These are phyloP conservation scores for Lasiodiplodia hormozganensis DNA, from an alignment of 2,329 filamentous ascomycete species.

Conservation along the genomic window DNA sequence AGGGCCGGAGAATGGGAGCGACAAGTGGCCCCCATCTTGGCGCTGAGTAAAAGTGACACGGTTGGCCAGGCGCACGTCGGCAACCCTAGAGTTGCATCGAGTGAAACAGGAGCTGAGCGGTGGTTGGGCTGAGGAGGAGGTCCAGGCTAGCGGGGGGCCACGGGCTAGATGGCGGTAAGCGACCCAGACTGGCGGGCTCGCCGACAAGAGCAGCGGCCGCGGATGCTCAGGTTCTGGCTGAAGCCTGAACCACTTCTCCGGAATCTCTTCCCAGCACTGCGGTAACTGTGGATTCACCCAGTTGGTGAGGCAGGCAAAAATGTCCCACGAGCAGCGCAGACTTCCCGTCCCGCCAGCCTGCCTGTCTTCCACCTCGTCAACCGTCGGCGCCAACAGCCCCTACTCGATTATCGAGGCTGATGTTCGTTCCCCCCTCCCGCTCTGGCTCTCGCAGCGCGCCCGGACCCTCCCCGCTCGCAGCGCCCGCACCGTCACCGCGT, in stretches of 20 bases:
- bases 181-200: slow-evolving; percentile 14
- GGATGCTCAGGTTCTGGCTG: slow-evolving; percentile 16
- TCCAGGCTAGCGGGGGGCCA: background rate
- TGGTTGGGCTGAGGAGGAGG: background rate
- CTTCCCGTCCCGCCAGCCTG: slow-evolving; percentile 15
- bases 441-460: background rate
- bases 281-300: slow-evolving; percentile 22
- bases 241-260: slow-evolving; percentile 23
- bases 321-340: slow-evolving; percentile 27
- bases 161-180: slow-evolving; percentile 6
- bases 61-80: background rate
- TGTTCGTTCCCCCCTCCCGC: slow-evolving; percentile 19
- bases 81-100: background rate
- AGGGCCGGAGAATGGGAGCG: background rate
- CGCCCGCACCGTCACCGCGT: slow-evolving; percentile 20
- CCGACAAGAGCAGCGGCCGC: slow-evolving; percentile 4
- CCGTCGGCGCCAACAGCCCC: slow-evolving; percentile 22
- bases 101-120: slow-evolving; percentile 6
- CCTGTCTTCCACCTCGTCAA: slow-evolving; percentile 6
- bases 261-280: slow-evolving; percentile 27
- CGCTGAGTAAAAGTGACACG: background rate
- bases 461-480: slow-evolving; percentile 17
- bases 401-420: slow-evolving; percentile 27
- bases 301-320: slow-evolving; percentile 17
- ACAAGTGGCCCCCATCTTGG: background rate